Evolutionary conservation across 192 early-diverging fungal species (phyloP).

Genomic region (Thoreauomyces humboldtii): DNA sequence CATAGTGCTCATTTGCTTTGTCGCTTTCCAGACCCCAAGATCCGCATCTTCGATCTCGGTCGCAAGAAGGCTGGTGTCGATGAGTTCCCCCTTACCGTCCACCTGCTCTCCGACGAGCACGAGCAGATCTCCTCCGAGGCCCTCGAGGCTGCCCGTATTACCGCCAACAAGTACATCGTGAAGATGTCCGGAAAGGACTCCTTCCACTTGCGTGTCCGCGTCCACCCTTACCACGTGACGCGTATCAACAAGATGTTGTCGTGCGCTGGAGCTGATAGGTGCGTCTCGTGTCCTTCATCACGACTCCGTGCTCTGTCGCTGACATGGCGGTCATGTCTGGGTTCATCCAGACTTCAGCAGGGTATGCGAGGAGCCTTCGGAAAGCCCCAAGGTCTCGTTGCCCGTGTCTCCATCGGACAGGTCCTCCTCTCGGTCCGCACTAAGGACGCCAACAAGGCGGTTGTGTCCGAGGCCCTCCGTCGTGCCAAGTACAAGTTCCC

Average conservation of each 20-base stretch:
- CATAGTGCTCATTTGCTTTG: background rate
- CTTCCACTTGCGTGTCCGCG: conserved; percentile 98
- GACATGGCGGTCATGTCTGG: too few species aligned
- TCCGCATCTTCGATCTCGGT: conserved; percentile 95
- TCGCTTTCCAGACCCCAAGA: conserved; percentile 80
- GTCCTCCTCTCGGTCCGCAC: conserved; percentile 93
- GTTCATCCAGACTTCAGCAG: conserved; percentile 68
- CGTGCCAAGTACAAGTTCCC: conserved; percentile 99
- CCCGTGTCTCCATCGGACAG: conserved; percentile 98
- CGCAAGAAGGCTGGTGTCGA: conserved; percentile 97
- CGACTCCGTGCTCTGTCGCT: too few species aligned
- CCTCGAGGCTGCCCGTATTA: conserved; percentile 96
- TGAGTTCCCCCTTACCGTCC: conserved; percentile 95
- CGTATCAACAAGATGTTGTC: conserved; percentile 99
- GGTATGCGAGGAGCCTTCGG: conserved; percentile 99
- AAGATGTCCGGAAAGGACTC: conserved; percentile 97
- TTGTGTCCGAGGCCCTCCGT: conserved; percentile 88
- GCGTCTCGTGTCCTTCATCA: background rate
- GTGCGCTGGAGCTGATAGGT: conserved; percentile 97
- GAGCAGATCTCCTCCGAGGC: conserved; percentile 99
- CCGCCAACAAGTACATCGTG: conserved; percentile 97
- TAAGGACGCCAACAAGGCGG: conserved; percentile 90
- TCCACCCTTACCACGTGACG: conserved; percentile 98
- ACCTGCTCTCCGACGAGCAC: conserved; percentile 95
- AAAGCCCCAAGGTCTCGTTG: conserved; percentile 92